A percentile compares a stretch with the other conserved stretches of the same genome.
Conservation (phyloP, 805 yeast species). For the Kuraishia hungarica region DNA sequence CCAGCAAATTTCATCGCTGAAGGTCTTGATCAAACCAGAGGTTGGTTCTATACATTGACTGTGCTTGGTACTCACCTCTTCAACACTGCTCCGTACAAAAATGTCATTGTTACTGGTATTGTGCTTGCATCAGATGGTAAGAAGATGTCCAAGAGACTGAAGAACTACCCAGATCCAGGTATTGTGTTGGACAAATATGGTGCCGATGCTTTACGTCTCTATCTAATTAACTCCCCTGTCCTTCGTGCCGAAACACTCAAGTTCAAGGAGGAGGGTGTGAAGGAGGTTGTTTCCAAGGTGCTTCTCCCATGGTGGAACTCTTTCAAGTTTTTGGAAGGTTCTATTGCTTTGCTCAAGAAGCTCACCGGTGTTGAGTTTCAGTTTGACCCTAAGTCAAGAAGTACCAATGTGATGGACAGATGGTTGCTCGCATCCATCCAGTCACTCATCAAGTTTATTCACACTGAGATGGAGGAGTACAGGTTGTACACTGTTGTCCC, state of each 20-base stretch:
- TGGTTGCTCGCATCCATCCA: slow-evolving; percentile 98
- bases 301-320: slow-evolving; percentile 98
- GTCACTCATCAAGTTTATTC: slow-evolving; percentile 79
- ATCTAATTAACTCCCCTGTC: slow-evolving; percentile 95
- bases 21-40: slow-evolving; percentile 99
- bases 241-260: slow-evolving; percentile 93
- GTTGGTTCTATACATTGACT: slow-evolving; percentile 97
- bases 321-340: slow-evolving; percentile 92
- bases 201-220: slow-evolving; percentile 95
- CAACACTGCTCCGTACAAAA: slow-evolving; percentile 86
- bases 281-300: slow-evolving; percentile 94
- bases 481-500: slow-evolving; percentile 96
- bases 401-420: slow-evolving; percentile 91
- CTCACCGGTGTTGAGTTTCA: slow-evolving; percentile 60
- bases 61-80: slow-evolving; percentile 94
- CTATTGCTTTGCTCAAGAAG: slow-evolving; percentile 78
- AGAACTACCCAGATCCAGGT: slow-evolving; percentile 95
- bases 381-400: slow-evolving; percentile 54
- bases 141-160: slow-evolving; percentile 97
- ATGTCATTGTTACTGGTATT: slow-evolving; percentile 93
- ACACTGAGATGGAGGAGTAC: slow-evolving; percentile 83
- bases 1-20: slow-evolving; percentile 98
- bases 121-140: slow-evolving; percentile 97
- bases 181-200: slow-evolving; percentile 81
- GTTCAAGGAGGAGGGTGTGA: slow-evolving; percentile 98